Evolutionary conservation across 768 basidiomycete species (phyloP).

Genomic region (Mycena venus): DNA sequence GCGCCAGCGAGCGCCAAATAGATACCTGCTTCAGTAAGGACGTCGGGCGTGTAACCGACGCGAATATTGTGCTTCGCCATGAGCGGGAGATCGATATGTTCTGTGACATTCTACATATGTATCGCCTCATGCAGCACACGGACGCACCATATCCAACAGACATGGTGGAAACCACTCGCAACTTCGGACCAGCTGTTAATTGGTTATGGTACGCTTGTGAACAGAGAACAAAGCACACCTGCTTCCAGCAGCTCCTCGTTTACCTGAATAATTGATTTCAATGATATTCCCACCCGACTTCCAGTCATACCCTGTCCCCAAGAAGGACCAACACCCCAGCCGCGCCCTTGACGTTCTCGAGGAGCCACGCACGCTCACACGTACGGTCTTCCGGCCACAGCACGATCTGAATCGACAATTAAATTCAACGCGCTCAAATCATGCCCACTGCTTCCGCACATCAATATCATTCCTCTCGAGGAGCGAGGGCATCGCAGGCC

Average conservation of each 20-base stretch:
- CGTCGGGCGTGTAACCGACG: conserved; percentile 94
- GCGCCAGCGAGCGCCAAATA: neutral
- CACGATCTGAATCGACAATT: conserved; percentile 53
- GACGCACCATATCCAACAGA: conserved; percentile 87
- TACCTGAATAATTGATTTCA: conserved; percentile 59
- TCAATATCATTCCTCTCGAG: conserved; percentile 19
- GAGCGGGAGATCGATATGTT: conserved; percentile 81
- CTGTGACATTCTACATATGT: conserved; percentile 53
- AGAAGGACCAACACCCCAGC: conserved; percentile 75
- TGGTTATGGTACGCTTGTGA: neutral
- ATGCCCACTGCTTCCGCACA: neutral
- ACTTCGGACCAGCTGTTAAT: conserved; percentile 72
- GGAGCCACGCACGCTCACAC: conserved; percentile 78
- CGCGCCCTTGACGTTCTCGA: conserved; percentile 79
- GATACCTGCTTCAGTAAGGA: conserved; percentile 90
- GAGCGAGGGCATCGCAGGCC: conserved; percentile 32
- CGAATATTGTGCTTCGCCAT: conserved; percentile 72
- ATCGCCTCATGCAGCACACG: neutral
- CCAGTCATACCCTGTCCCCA: conserved; percentile 71
- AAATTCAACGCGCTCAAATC: neutral
- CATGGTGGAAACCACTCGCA: conserved; percentile 93
- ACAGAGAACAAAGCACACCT: conserved; percentile 45
- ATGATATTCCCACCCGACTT: neutral
- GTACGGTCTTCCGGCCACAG: conserved; percentile 65
- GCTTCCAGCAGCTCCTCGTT: conserved; percentile 79